Evolutionary conservation across 352 stramenopile genomes (phyloP).

Genomic region (Globisporangium polare): DNA sequence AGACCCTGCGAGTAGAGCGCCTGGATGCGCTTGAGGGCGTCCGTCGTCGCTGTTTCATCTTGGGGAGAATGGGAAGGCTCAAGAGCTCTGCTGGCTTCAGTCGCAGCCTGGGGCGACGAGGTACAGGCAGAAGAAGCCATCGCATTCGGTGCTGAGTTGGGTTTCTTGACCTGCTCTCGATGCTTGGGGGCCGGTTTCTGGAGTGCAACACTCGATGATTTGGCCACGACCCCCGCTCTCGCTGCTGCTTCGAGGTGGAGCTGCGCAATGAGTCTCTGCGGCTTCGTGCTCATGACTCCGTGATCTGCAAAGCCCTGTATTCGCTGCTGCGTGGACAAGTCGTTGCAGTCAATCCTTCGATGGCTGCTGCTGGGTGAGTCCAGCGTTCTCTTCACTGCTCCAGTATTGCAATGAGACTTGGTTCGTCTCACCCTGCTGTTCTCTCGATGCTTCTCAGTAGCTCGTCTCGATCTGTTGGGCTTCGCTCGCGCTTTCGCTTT

Average conservation of each 20-base stretch:
- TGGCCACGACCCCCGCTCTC: neutral
- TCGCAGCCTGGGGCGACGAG: neutral
- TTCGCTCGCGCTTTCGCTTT: constrained; percentile 4
- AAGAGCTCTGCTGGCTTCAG: neutral
- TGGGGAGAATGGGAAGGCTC: neutral
- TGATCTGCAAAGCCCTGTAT: neutral
- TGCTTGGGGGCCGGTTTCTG: neutral
- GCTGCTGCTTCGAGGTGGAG: neutral
- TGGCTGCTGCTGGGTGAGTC: neutral
- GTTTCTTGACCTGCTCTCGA: neutral
- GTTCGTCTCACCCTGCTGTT: neutral
- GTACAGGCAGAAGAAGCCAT: neutral
- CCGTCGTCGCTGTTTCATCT: neutral
- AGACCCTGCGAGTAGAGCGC: constrained; percentile 57
- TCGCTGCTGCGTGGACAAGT: neutral
- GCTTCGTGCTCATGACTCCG: neutral
- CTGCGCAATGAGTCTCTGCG: neutral
- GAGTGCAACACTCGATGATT: neutral
- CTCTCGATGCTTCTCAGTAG: neutral
- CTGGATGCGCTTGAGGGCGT: constrained; percentile 36
- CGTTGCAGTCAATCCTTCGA: neutral
- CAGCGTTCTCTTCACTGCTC: neutral
- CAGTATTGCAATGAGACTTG: constrained; percentile 1
- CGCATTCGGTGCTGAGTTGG: neutral
- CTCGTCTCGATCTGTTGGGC: neutral